A percentile compares a stretch with the other conserved stretches of the same genome.
Conservation (phyloP, 805 yeast species). For the Hemisphaericaspora nanyangensis region DNA sequence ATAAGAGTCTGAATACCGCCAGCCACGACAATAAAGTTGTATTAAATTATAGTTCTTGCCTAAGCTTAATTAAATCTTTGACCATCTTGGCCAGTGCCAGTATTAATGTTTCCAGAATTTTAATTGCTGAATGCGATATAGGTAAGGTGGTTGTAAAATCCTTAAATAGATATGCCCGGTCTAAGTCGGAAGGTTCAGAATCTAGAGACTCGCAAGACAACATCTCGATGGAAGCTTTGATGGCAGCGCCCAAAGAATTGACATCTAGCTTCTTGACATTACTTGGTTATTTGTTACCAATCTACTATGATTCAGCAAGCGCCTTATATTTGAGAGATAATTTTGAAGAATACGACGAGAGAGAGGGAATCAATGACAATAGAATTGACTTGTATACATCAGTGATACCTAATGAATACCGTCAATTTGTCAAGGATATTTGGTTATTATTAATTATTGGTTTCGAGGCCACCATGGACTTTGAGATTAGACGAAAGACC, state of each 20-base stretch:
- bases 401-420: constrained; percentile 18
- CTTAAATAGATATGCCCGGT: constrained; percentile 47
- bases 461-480: constrained; percentile 71
- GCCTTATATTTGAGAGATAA: constrained; percentile 25
- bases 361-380: constrained; percentile 22
- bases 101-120: constrained; percentile 37
- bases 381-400: constrained; percentile 28
- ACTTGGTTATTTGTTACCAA: constrained; percentile 57
- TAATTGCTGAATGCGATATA: constrained; percentile 48
- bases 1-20: constrained; percentile 16
- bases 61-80: constrained; percentile 42
- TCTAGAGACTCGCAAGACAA: not conserved
- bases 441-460: constrained; percentile 56
- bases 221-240: constrained; percentile 60
- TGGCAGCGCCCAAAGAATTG: constrained; percentile 70
- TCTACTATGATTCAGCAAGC: constrained; percentile 23
- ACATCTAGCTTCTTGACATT: constrained; percentile 52
- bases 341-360: constrained; percentile 20
- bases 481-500: constrained; percentile 54
- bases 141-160: constrained; percentile 47
- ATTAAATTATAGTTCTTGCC: constrained; percentile 33
- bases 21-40: constrained; percentile 18
- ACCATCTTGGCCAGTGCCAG: constrained; percentile 40
- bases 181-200: not conserved
- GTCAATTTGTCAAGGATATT: constrained; percentile 41